These are phyloP conservation scores for Phaeotremella skinneri DNA, from an alignment of 768 basidiomycete species.

Conservation along the genomic window DNA sequence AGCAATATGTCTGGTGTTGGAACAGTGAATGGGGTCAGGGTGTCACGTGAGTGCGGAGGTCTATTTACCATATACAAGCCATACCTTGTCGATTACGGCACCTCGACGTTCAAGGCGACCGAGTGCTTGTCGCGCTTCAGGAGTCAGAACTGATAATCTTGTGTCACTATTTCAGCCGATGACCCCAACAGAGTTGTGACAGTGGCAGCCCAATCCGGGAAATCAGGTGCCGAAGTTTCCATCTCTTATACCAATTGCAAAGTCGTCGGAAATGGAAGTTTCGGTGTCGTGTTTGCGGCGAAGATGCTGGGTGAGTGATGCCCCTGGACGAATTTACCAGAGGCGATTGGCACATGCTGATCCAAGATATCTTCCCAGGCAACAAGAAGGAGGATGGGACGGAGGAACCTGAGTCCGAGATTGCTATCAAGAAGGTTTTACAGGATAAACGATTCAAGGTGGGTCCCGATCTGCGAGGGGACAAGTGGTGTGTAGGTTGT, in stretches of 20 bases:
- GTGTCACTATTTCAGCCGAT: conserved; percentile 57
- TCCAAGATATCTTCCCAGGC: conserved; percentile 16
- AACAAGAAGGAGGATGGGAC: conserved; percentile 36
- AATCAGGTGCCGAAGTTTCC: conserved; percentile 79
- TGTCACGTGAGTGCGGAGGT: conserved; percentile 43
- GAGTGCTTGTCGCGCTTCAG: conserved; percentile 8
- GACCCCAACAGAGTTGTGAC: conserved; percentile 96
- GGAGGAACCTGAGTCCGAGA: conserved; percentile 58
- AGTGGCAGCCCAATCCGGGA: conserved; percentile 92
- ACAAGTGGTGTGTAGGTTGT: conserved; percentile 7
- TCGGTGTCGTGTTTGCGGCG: conserved; percentile 97
- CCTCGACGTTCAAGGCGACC: not conserved
- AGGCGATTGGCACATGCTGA: conserved; percentile 58
- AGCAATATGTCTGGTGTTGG: conserved; percentile 41
- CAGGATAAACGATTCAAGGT: conserved; percentile 99
- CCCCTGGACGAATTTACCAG: conserved; percentile 7
- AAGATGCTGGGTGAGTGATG: conserved; percentile 61
- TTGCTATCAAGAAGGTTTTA: conserved; percentile 99
- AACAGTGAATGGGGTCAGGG: conserved; percentile 49
- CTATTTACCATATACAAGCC: no score
- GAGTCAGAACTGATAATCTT: conserved; percentile 18
- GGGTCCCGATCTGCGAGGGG: conserved; percentile 35
- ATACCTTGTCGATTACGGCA: not conserved
- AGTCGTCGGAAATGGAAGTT: conserved; percentile 97
- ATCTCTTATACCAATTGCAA: conserved; percentile 96